Conservation (phyloP, 345 rosid species). For the Aegle marmelos region DNA sequence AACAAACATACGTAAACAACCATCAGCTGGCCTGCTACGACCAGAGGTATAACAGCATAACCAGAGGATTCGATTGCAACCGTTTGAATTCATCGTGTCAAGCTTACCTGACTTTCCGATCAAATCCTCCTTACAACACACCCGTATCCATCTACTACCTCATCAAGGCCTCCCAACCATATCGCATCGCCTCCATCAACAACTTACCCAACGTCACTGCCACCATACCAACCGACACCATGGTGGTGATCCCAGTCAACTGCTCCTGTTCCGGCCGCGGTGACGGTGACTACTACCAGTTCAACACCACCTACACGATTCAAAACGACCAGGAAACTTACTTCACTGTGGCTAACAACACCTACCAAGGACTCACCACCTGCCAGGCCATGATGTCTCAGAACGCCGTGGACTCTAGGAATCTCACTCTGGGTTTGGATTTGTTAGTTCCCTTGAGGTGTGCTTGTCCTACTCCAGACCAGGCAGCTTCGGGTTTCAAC, state of each 20-base stretch:
- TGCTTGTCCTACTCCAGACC: slow-evolving; percentile 72
- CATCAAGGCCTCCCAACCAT: slow-evolving; percentile 28
- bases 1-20: slow-evolving; percentile 46
- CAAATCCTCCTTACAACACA: slow-evolving; percentile 42
- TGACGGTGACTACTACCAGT: slow-evolving; percentile 49
- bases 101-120: slow-evolving; percentile 74
- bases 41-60: slow-evolving; percentile 26
- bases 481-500: slow-evolving; percentile 44
- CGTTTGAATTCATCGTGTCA: slow-evolving; percentile 44
- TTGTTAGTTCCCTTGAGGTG: slow-evolving; percentile 70
- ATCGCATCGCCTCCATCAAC: slow-evolving; percentile 56
- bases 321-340: slow-evolving; percentile 23
- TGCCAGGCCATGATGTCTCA: slow-evolving; percentile 82
- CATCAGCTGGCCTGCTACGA: slow-evolving; percentile 42
- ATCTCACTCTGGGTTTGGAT: slow-evolving; percentile 19
- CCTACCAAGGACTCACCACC: slow-evolving; percentile 85
- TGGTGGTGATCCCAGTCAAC: slow-evolving; percentile 50
- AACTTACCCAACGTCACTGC: slow-evolving; percentile 36
- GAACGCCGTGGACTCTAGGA: slow-evolving; percentile 32
- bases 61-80: slow-evolving; percentile 55
- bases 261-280: slow-evolving; percentile 51
- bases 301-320: slow-evolving; percentile 54
- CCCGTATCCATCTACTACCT: slow-evolving; percentile 39
- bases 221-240: slow-evolving; percentile 26
- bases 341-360: slow-evolving; percentile 59